Conservation (phyloP, 2,329 filamentous ascomycete genomes). For the Ophiocordyceps camponoti-floridani region DNA sequence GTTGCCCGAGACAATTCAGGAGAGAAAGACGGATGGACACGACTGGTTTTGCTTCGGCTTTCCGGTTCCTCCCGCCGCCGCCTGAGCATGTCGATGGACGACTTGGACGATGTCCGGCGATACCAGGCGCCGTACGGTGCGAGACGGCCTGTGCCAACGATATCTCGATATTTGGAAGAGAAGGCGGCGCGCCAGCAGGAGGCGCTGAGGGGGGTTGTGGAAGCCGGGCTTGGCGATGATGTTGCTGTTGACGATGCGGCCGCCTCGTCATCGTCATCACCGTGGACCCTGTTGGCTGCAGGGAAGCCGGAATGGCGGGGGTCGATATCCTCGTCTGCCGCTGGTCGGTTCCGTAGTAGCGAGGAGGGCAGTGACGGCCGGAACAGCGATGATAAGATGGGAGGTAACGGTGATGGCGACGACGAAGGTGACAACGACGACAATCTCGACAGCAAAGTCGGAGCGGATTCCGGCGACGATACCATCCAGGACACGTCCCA, state of each 20-base stretch:
- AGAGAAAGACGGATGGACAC: background rate
- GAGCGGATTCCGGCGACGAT: conserved; percentile 3
- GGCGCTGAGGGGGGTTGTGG: conserved; percentile 10
- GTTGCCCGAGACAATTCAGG: background rate
- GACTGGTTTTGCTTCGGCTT: background rate
- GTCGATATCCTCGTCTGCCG: background rate
- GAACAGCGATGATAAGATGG: too few relatives aligned
- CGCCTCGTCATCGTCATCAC: background rate
- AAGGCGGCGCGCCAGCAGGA: conserved; percentile 23
- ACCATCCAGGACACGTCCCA: conserved; percentile 17
- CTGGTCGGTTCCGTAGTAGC: background rate
- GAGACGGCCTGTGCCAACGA: conserved; percentile 26
- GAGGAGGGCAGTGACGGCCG: background rate
- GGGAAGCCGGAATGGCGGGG: background rate
- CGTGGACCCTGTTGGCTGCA: background rate
- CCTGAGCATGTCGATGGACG: conserved; percentile 7
- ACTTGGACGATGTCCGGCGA: conserved; percentile 18
- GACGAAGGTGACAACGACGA: background rate
- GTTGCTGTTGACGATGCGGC: background rate
- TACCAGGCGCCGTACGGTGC: conserved; percentile 23
- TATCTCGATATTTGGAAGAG: conserved; percentile 29
- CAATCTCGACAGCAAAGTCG: background rate
- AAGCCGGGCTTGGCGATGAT: conserved; percentile 3
- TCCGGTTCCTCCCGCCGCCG: background rate
- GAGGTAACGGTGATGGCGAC: background rate